Evolutionary conservation across 306 rosid genomes (phyloP), one percentile per base, ranked within the genome.

Genomic region (Prunus campanulata): DNA sequence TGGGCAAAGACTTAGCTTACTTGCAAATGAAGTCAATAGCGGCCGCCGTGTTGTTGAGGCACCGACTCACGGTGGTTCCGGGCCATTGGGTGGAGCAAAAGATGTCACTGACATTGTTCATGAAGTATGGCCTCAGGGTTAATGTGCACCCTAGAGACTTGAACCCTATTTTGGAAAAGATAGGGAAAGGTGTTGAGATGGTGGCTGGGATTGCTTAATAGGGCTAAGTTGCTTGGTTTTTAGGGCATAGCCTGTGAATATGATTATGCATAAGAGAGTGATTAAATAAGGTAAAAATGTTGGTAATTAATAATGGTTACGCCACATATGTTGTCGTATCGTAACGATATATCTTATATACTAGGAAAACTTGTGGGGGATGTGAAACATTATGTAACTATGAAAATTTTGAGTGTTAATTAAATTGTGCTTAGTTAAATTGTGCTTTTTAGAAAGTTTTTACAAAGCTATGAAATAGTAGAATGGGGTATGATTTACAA

Each of bases 1-100:
- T 94, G 24, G 98, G 98, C 1, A 94, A 94, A 35, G 98, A 94
- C 66, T 77, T 94, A 50, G 98, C 98, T 2, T 94, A 94, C 61
- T 66, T 94, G 68, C 98, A 94, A 73, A 94, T 94, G 97, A 94
- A 92, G 84, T 92, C 97, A 0, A 94, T 94, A 6, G 95, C 96
- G 0, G 95, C 96, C 1, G 87, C 97, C 0, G 85, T 94, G 66
- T 59, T 94, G 24, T 66, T 94, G 10, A 87, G 97, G 67, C 98
- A 94, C 74, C 86, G 89, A 20, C 87, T 94, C 3, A 2, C 79
- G 6, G 74, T 94, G 63, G 89, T 68, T 0, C 78, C 80, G 0
- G 97, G 97, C 12, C 97, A 92, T 84, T 81, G 73, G 0, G 97
- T 94, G 32, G 98, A 90, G 90, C 98, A 94, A 47, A 94, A 94